Conservation (phyloP, 257 asterid species). For the Paraleonurus japonicus region DNA sequence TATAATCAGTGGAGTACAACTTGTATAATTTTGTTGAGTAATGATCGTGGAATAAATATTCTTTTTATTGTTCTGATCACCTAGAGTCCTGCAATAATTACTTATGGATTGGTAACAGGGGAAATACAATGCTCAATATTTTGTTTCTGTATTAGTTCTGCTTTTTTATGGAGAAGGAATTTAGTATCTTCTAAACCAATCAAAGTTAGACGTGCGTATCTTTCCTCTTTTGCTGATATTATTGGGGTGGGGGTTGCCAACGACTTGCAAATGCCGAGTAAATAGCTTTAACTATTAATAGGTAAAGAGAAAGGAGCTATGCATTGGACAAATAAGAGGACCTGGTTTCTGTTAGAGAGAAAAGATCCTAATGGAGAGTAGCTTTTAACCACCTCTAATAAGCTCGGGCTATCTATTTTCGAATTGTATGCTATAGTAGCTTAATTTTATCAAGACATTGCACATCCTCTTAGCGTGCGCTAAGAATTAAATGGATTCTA, state of each 20-base stretch:
- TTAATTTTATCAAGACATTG: background rate
- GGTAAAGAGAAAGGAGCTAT: conserved; percentile 2
- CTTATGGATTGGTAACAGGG: conserved; percentile 16
- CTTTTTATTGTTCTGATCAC: background rate
- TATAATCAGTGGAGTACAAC: background rate
- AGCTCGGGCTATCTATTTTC: background rate
- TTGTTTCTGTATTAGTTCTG: conserved; percentile 2
- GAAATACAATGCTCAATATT: background rate
- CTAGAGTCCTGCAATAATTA: background rate
- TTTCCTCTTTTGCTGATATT: background rate
- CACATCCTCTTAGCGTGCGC: conserved; percentile 6
- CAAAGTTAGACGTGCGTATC: background rate
- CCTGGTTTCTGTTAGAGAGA: conserved; percentile 16
- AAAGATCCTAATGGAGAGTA: background rate
- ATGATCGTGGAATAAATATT: conserved; percentile 2
- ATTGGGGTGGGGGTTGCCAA: background rate
- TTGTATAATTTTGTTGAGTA: conserved; percentile 7
- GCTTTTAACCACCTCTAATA: conserved; percentile 1
- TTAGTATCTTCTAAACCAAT: background rate
- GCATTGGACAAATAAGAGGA: conserved; percentile 13
- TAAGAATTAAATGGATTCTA: conserved; percentile 16
- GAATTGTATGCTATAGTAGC: background rate
- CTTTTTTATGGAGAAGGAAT: conserved; percentile 15
- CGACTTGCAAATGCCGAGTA: conserved; percentile 11
- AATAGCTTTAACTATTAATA: conserved; percentile 19